These are phyloP conservation scores for Conidiobolus incongruus DNA, from an alignment of 371 early-diverging fungal species.

Conservation along the genomic window DNA sequence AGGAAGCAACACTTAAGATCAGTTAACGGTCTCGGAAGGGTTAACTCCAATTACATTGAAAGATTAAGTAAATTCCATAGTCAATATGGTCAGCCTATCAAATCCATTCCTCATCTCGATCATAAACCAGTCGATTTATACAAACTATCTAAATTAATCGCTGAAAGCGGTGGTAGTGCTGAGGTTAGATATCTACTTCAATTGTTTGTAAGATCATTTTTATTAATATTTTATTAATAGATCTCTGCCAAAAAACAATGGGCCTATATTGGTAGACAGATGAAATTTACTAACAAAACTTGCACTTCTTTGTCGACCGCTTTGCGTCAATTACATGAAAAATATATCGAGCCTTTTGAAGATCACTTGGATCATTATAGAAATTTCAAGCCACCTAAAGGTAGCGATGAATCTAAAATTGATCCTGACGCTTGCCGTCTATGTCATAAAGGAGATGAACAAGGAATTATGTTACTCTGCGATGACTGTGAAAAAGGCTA, in stretches of 20 bases:
- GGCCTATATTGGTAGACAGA: conserved; percentile 64
- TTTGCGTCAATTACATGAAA: conserved; percentile 48
- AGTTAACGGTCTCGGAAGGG: conserved; percentile 71
- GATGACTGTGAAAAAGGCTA: conserved; percentile 60
- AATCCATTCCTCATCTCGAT: conserved; percentile 52
- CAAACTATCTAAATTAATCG: conserved; percentile 61
- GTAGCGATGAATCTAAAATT: neutral
- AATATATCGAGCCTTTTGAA: conserved; percentile 71
- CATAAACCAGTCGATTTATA: conserved; percentile 66
- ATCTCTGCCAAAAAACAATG: conserved; percentile 61
- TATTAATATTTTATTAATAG: conserved; percentile 10
- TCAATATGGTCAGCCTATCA: conserved; percentile 36
- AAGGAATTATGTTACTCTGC: neutral
- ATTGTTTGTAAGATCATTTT: neutral
- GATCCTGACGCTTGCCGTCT: neutral
- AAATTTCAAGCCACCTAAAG: conserved; percentile 12
- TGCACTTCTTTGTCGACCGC: conserved; percentile 71
- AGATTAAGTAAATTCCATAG: conserved; percentile 77
- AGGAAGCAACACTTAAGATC: conserved; percentile 72
- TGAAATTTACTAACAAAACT: conserved; percentile 53
- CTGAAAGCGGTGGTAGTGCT: conserved; percentile 48
- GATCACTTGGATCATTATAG: conserved; percentile 19
- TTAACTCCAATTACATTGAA: conserved; percentile 71
- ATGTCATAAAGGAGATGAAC: neutral
- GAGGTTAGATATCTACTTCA: conserved; percentile 14